phyloP scores from a whole-genome alignment of 768 basidiomycete genomes.

The Nidularia pulvinata region DNA sequence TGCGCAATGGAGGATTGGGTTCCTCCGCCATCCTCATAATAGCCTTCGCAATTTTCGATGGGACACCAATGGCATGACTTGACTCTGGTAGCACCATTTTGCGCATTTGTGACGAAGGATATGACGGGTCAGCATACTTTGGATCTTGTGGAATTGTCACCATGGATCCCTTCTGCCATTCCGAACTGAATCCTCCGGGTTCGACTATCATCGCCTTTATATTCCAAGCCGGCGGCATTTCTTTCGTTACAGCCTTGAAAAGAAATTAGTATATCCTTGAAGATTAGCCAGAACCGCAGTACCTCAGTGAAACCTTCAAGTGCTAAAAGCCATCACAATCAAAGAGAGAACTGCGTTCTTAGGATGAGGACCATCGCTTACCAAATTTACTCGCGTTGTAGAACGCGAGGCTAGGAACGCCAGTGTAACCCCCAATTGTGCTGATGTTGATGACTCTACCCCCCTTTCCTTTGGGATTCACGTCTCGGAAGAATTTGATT shows the following conservation, averaged over 20 bases:
- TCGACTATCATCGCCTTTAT: background rate
- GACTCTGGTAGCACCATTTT: background rate
- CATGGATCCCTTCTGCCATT: background rate
- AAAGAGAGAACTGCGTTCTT: background rate
- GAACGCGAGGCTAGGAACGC: constrained; percentile 23
- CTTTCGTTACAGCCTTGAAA: background rate
- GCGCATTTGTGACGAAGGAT: background rate
- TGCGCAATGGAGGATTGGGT: background rate
- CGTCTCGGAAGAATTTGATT: constrained; percentile 18
- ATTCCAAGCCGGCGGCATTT: background rate
- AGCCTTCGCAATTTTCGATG: background rate
- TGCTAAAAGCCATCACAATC: background rate
- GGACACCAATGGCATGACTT: background rate
- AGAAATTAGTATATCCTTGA: background rate
- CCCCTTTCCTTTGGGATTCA: constrained; percentile 15
- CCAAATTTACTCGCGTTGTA: constrained; percentile 34
- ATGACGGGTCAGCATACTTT: background rate
- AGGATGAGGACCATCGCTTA: constrained; percentile 4
- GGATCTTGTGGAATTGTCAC: background rate
- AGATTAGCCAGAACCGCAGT: background rate
- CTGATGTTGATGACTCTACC: constrained; percentile 27
- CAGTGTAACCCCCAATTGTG: constrained; percentile 24
- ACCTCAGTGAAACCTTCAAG: background rate
- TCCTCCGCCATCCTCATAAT: background rate
- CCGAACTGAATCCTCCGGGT: background rate